Base-by-base conservation (phyloP, 768 basidiomycete species). In the Arthromyces matolae region DNA sequence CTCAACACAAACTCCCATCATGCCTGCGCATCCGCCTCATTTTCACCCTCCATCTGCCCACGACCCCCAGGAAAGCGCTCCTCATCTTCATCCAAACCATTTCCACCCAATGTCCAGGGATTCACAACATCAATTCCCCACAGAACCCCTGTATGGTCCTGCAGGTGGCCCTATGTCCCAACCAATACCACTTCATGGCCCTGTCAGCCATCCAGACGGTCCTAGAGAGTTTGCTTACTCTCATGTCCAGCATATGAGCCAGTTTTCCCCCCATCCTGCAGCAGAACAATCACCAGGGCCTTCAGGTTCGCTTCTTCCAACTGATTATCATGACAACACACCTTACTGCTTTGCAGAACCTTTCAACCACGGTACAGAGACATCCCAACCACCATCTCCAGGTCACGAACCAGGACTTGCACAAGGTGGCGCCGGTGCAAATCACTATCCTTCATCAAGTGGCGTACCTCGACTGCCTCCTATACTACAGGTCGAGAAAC, bases 401-500 rank as follows among this genome's bases (percentile, higher is more conserved):
- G 58, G 60, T 32, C 46, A 68, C 46, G 74, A 70, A 25, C 54
- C 61, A 42, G 55, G 45, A 32, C 42, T 54, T 40, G 52, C 46
- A 54, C 60, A 60, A 16, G 64, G 68, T 40, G 77, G 75, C 33
- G 69, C 75, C n/a, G 76, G 75, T 47, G 72, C 74, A 49, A 80
- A 79, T 60, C 76, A 79, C 61, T 78, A 79, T 57, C 77, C 77
- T 1, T 75, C 77, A 4, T 72, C 76, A 28, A 69, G 66, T 35
- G 73, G 74, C 42, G 77, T 77, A 5, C 75, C 75, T 5, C 70
- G 77, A 42, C 73, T 93, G 4, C 90, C 90, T 31, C 90, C 88
- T 39, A 92, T 93, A 61, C 70, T 90, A 25, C 89, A 92, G 67
- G 90, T 93, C 42, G 90, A 93, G 71, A 93, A 91, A 69, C 87